Base-by-base conservation (phyloP, 805 yeast genomes). In the Candida silvicultrix region DNA sequence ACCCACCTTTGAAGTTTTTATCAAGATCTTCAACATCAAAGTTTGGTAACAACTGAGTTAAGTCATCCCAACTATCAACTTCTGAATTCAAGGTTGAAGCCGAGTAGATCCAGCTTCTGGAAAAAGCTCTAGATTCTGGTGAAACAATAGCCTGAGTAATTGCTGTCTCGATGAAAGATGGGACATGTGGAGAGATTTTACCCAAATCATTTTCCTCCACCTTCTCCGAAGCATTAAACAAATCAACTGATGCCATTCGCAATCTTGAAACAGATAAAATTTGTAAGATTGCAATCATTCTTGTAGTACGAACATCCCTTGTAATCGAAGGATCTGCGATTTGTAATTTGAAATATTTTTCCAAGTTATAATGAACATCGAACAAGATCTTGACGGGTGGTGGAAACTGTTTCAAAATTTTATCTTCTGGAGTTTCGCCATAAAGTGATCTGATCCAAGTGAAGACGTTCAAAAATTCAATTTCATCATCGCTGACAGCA, bases 101-200 rank as follows among this genome's bases (percentile, higher is more conserved):
- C 0, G 90, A 83, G 47, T 71, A 66, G 3, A 76, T 64, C 98
- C 97, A 92, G 9, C 81, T 68, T 40, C 71, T 70, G 9, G 84
- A 76, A 59, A 77, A 88, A 16, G 71, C 62, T 48, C 98, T 73
- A 29, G 92, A 80, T 57, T 86, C 94, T 0, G 97, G 96, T 1
- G 92, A 73, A 29, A 87, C 69, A 16, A 90, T 75, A 1, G 89
- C 88, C 53, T 85, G 78, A 0, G 77, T 70, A 32, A 90, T 69
- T 14, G 94, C 87, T 3, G 89, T 73, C 62, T 92, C 98, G 45
- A 92, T 72, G 60, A 89, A 83, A 1, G 96, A 85, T 4, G 97
- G 97, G 18, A 90, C 75, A 51, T 70, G 75, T 8, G 80, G 73
- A 2, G 75, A 69, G 2, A 68, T 55, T 59, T 45, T 46, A 12